Conservation (phyloP, 2,329 filamentous ascomycete species). For the Aspergillus transmontanensis region DNA sequence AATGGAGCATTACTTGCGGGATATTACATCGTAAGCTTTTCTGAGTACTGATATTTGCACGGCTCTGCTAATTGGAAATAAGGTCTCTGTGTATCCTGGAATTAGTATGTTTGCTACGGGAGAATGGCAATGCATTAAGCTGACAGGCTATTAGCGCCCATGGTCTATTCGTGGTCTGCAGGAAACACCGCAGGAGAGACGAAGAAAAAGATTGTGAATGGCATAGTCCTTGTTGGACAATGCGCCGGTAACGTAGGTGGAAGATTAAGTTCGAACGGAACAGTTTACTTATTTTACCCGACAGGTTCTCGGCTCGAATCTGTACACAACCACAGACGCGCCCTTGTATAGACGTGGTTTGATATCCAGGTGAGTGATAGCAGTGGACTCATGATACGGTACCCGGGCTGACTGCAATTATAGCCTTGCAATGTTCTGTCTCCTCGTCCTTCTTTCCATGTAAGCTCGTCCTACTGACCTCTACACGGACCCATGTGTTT, state of each 20-base stretch:
- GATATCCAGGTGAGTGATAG: constrained; percentile 52
- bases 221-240: constrained; percentile 65
- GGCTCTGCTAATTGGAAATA: background rate
- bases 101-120: constrained; percentile 45
- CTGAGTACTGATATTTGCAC: constrained; percentile 4
- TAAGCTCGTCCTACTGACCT: constrained; percentile 26
- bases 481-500: background rate
- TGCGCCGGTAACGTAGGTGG: constrained; percentile 60
- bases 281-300: background rate
- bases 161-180: constrained; percentile 72
- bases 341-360: constrained; percentile 62
- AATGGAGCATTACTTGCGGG: constrained; percentile 57
- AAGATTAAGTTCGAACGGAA: background rate
- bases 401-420: background rate
- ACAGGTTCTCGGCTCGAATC: constrained; percentile 62
- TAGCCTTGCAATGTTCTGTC: constrained; percentile 60
- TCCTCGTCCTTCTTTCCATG: constrained; percentile 58
- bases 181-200: constrained; percentile 67
- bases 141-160: constrained; percentile 51
- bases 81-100: constrained; percentile 62
- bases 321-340: constrained; percentile 64
- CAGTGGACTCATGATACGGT: too few relatives aligned
- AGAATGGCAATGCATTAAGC: background rate
- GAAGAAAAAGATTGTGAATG: constrained; percentile 68
- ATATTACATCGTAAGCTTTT: constrained; percentile 53